phyloP scores from a whole-genome alignment of 1,139 yeast genomes.

The Candida buenavistaensis region DNA sequence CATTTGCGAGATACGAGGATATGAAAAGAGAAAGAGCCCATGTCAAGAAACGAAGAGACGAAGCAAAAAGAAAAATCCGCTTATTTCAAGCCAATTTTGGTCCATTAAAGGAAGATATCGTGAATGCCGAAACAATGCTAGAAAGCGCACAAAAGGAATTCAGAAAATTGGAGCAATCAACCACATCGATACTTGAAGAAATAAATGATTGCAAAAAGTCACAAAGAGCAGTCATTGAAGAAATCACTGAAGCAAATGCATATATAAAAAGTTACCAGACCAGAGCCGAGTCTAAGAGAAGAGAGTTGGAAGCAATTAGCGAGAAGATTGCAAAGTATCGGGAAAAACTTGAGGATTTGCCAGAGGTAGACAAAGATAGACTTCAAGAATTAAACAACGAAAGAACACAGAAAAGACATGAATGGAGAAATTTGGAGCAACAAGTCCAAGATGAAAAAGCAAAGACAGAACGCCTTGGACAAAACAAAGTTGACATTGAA shows the following conservation, averaged over 20 bases:
- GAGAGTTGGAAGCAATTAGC: constrained; percentile 22
- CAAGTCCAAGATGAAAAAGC: constrained; percentile 19
- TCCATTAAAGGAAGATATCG: constrained; percentile 25
- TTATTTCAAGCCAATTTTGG: constrained; percentile 27
- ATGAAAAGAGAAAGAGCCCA: constrained; percentile 43
- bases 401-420: constrained; percentile 17
- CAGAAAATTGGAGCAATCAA: constrained; percentile 7
- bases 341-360: constrained; percentile 14
- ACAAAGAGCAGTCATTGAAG: constrained; percentile 4
- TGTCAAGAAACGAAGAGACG: constrained; percentile 43
- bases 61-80: constrained; percentile 32
- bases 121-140: constrained; percentile 4
- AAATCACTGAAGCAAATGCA: constrained; percentile 15
- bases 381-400: constrained; percentile 15
- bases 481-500: constrained; percentile 19
- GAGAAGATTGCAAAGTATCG: constrained; percentile 17
- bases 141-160: constrained; percentile 4
- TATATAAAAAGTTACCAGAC: constrained; percentile 19
- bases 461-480: constrained; percentile 21
- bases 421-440: constrained; percentile 15
- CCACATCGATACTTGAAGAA: constrained; percentile 10
- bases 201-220: constrained; percentile 5
- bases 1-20: constrained; percentile 62
- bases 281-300: constrained; percentile 23
- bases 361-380: constrained; percentile 19